Base-by-base conservation (phyloP, 805 yeast genomes). In the Suhomyces sp. region DNA sequence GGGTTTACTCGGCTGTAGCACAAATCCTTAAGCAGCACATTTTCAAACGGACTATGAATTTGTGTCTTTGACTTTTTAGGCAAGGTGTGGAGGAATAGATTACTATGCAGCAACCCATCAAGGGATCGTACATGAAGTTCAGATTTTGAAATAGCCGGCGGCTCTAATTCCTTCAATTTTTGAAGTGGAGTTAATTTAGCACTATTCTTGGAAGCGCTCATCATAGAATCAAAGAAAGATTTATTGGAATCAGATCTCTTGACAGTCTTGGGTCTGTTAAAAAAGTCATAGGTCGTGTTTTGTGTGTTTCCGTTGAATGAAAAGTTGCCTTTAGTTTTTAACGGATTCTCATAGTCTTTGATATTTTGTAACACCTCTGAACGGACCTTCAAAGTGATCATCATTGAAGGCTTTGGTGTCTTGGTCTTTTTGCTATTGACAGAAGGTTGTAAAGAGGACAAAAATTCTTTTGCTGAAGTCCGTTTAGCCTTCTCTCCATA, bases 401-500 rank as follows among this genome's bases (percentile, higher is more conserved):
- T 27, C 19, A 41, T 24, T 27, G 52, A 29, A 37, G 41, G 22
- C 33, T 24, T 24, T 15, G 40, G 37, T 22, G 31, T 40, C 24
- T 37, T 43, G 22, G 43, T 19, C 24, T 48, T 46, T 24, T 35
- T 45, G 19, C 44, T 35, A n/a, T 17, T 35, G 40, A 17, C 21
- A 27, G 39, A 10, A 5, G 43, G 46, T 29, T 53, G 47, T 3
- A 89, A 64, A 0, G 89, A 79, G 56, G 81, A 85, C 56, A 81
- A 78, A 3, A 83, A 66, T 56, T 80, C 79, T 46, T 64, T 69
- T 43, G 73, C 68, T 10, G 72, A 62, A 0, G 69, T 58, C 37
- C 65, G 47, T 52, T 64, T 63, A 19, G 59, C 49, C 37, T 56
- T 46, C 6, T 40, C 47, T 21, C 57, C 53, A 43, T 48, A 66